phyloP scores from a whole-genome alignment of 352 stramenopile genomes.

The Phytophthora ohioensis region DNA sequence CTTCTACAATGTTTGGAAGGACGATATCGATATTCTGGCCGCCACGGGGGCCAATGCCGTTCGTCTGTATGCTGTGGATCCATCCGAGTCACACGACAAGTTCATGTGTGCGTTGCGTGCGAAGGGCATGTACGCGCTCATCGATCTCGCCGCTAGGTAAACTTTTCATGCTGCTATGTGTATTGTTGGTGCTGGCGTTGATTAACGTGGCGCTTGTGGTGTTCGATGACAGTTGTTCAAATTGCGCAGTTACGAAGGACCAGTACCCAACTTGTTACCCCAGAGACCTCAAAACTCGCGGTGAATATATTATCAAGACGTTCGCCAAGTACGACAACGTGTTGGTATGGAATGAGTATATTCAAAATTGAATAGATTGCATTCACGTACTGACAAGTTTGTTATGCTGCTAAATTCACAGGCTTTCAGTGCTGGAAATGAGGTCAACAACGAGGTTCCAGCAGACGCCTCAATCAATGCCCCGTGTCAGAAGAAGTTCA shows the following conservation, averaged over 20 bases:
- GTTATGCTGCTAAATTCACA: neutral
- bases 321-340: slow-evolving; percentile 91
- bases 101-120: slow-evolving; percentile 89
- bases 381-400: too few species aligned
- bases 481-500: slow-evolving; percentile 91
- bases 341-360: slow-evolving; percentile 32
- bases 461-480: slow-evolving; percentile 55
- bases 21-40: slow-evolving; percentile 71
- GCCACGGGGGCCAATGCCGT: slow-evolving; percentile 79
- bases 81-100: slow-evolving; percentile 80
- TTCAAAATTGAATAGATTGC: too few species aligned
- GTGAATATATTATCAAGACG: slow-evolving; percentile 76
- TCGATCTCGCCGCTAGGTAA: slow-evolving; percentile 62
- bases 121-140: slow-evolving; percentile 80
- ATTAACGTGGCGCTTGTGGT: neutral
- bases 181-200: neutral
- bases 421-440: slow-evolving; percentile 81
- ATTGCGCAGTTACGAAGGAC: slow-evolving; percentile 66
- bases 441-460: slow-evolving; percentile 73
- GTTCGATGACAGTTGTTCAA: slow-evolving; percentile 45
- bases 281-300: slow-evolving; percentile 65
- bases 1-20: slow-evolving; percentile 70
- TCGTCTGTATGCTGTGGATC: slow-evolving; percentile 86
- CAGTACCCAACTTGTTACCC: slow-evolving; percentile 67
- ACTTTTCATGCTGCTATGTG: neutral